Conservation (phyloP, 2,329 filamentous ascomycete species). For the Plectosphaerella sp. region DNA sequence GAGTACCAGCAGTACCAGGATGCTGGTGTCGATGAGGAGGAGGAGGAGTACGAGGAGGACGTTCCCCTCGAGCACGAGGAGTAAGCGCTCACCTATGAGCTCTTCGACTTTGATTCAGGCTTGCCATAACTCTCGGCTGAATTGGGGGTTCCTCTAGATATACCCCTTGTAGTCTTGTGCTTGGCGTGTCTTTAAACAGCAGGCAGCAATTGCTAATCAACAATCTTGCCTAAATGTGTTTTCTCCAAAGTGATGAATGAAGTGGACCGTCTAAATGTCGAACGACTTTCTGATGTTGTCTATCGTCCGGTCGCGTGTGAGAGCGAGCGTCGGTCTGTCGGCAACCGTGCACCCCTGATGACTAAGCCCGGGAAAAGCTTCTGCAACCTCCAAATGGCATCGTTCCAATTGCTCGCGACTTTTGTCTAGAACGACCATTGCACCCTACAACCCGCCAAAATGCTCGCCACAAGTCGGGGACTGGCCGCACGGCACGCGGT, state of each 20-base stretch:
- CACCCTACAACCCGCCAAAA: conserved; percentile 26
- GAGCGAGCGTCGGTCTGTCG: not conserved
- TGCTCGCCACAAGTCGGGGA: conserved; percentile 62
- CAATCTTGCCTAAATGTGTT: not conserved
- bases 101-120: conserved; percentile 18
- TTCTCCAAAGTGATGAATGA: not conserved
- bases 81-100: conserved; percentile 21
- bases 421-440: not conserved
- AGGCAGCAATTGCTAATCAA: not conserved
- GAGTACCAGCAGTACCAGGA: conserved; percentile 99
- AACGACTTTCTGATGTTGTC: not conserved
- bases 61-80: conserved; percentile 68
- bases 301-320: not conserved
- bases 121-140: conserved; percentile 14
- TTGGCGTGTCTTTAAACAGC: conserved; percentile 23
- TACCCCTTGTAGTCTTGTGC: conserved; percentile 29
- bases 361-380: conserved; percentile 27
- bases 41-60: conserved; percentile 94
- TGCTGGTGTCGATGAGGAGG: conserved; percentile 92
- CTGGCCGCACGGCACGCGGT: conserved; percentile 56
- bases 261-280: not conserved
- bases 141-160: conserved; percentile 32
- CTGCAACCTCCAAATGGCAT: not conserved
- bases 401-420: not conserved
- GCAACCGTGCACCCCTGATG: conserved; percentile 19